phyloP scores from a whole-genome alignment of 331 rosid genomes.

The Rhamnella rubrinervis region DNA sequence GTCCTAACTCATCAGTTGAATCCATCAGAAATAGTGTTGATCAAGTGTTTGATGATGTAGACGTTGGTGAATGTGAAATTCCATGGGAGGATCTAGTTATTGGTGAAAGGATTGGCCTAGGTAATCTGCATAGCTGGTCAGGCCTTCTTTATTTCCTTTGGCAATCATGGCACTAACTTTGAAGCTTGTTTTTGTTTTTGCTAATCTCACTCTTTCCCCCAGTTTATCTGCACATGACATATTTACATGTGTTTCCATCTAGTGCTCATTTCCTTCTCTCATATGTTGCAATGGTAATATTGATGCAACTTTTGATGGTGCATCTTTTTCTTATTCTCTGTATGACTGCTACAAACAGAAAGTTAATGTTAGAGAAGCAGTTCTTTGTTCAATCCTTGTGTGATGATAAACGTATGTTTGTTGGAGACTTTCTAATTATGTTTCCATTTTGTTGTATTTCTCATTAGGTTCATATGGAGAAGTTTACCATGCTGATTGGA shows the following conservation, averaged over 20 bases:
- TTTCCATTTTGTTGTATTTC: constrained; percentile 21
- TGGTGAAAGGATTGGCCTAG: constrained; percentile 97
- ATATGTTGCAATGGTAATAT: background rate
- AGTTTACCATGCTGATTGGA: constrained; percentile 97
- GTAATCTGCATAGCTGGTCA: constrained; percentile 47
- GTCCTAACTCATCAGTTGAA: constrained; percentile 50
- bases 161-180: background rate
- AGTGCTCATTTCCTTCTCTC: background rate
- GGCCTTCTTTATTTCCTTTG: background rate
- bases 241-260: background rate
- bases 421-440: constrained; percentile 12
- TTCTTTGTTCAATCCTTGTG: background rate
- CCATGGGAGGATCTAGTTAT: constrained; percentile 91
- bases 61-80: constrained; percentile 91
- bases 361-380: too few relatives aligned
- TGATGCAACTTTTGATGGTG: too few relatives aligned
- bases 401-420: background rate
- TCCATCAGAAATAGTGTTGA: constrained; percentile 56
- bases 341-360: too few relatives aligned
- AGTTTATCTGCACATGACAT: background rate
- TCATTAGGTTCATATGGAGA: constrained; percentile 94
- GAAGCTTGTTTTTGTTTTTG: background rate
- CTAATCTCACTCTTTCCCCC: background rate
- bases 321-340: too few relatives aligned
- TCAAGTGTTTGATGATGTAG: constrained; percentile 83